A percentile compares a stretch with the other conserved stretches of the same genome.
Conservation (phyloP, 768 basidiomycete genomes). For the Psilocybe tampanensis region DNA sequence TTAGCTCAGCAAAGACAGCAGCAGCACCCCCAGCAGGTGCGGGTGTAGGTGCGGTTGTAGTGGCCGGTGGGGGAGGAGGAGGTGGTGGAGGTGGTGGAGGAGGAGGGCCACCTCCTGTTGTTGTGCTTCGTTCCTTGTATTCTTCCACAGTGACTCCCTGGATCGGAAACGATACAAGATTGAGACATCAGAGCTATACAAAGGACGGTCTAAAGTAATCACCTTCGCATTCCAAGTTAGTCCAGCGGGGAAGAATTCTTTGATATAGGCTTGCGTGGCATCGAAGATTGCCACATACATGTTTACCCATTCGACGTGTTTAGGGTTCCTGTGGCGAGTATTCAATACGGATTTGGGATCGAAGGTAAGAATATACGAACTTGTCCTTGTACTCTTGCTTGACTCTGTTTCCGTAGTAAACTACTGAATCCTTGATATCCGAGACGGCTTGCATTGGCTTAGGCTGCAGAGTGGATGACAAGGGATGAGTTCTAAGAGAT, state of each 20-base stretch:
- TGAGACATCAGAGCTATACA: background rate
- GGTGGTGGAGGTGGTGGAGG: slow-evolving; percentile 59
- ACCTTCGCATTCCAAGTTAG: slow-evolving; percentile 89
- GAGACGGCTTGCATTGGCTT: slow-evolving; percentile 82
- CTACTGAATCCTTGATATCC: slow-evolving; percentile 83
- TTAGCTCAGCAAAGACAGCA: slow-evolving; percentile 89
- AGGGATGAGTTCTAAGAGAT: background rate
- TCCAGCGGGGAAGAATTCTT: slow-evolving; percentile 85
- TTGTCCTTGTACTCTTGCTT: slow-evolving; percentile 94
- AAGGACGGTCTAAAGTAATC: slow-evolving; percentile 6
- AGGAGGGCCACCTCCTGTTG: slow-evolving; percentile 35
- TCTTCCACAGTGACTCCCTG: slow-evolving; percentile 63
- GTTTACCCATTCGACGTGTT: slow-evolving; percentile 89
- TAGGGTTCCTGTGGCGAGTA: slow-evolving; percentile 61
- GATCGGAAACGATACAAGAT: background rate
- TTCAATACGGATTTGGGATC: background rate
- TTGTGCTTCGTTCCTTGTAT: slow-evolving; percentile 43
- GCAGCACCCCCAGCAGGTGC: slow-evolving; percentile 59
- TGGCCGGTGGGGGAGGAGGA: slow-evolving; percentile 59
- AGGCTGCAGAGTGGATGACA: slow-evolving; percentile 39
- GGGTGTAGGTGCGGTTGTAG: slow-evolving; percentile 48
- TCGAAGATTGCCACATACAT: slow-evolving; percentile 72
- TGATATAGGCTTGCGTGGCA: slow-evolving; percentile 78
- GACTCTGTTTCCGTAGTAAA: slow-evolving; percentile 88
- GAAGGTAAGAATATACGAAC: slow-evolving; percentile 45